Conservation (phyloP, 169 alveolate species). For the Plasmodium inui region DNA sequence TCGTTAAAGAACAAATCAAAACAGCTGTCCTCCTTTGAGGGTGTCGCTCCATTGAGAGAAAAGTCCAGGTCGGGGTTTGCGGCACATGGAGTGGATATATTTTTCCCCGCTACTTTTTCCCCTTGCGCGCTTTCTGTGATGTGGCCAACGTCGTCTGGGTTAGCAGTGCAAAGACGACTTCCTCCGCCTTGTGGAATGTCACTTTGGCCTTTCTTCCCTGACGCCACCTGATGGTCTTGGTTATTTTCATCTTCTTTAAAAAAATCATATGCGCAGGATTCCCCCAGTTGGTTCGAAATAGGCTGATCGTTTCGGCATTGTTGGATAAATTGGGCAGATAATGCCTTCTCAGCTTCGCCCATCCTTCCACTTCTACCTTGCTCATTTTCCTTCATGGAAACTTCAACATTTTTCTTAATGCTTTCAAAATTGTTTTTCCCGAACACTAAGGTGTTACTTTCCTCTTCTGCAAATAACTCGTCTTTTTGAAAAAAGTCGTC, state of each 20-base stretch:
- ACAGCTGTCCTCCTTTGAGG: conserved; percentile 52
- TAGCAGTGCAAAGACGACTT: neutral
- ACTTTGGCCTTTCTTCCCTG: conserved; percentile 15
- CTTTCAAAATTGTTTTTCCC: conserved; percentile 41
- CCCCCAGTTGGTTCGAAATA: neutral
- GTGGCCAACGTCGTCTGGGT: neutral
- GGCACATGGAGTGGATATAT: neutral
- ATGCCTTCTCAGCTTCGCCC: neutral
- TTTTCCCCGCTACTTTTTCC: neutral
- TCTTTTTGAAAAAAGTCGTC: conserved; percentile 2
- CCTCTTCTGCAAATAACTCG: neutral
- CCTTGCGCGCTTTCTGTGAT: neutral
- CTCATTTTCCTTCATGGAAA: conserved; percentile 2
- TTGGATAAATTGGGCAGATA: neutral
- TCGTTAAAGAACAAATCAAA: conserved; percentile 68
- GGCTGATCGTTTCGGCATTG: neutral
- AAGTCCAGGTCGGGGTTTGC: conserved; percentile 6
- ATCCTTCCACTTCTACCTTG: neutral
- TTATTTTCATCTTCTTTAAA: conserved; percentile 13
- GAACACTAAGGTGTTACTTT: conserved; percentile 25
- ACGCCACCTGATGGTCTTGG: neutral
- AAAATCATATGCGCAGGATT: conserved; percentile 21
- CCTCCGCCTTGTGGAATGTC: neutral
- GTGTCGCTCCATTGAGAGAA: neutral
- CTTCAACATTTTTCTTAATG: conserved; percentile 26